Evolutionary conservation across 139 green algal genomes (phyloP).

Genomic region (Chlorella sorokiniana): DNA sequence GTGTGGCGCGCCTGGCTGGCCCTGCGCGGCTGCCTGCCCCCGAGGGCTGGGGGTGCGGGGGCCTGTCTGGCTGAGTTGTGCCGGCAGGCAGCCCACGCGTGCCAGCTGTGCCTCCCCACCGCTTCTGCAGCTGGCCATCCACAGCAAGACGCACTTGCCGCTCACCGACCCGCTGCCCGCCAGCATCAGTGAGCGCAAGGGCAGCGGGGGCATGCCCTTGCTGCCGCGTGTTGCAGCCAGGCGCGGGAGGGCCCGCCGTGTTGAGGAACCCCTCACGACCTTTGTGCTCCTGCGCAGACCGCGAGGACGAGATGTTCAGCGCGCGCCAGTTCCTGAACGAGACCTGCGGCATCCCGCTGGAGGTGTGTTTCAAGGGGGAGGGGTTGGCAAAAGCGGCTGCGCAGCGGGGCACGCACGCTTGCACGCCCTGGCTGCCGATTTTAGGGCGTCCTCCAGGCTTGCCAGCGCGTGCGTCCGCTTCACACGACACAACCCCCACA

Average conservation of each 20-base stretch:
- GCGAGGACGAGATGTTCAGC: slow-evolving; percentile 6
- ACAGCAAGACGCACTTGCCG: slow-evolving; percentile 30
- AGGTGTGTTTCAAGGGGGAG: too few species aligned
- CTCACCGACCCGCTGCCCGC: not conserved
- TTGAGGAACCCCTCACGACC: too few species aligned
- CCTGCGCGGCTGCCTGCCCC: not conserved
- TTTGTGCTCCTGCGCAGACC: not conserved
- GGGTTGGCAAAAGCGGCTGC: too few species aligned
- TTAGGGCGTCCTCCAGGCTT: too few species aligned
- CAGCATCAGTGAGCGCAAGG: too few species aligned
- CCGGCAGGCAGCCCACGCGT: not conserved
- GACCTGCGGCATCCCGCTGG: slow-evolving; percentile 28
- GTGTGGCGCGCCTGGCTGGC: not conserved
- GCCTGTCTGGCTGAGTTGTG: not conserved
- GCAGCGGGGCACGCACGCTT: too few species aligned
- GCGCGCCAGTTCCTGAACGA: slow-evolving; percentile 14
- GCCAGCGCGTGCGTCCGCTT: not conserved
- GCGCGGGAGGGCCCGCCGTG: too few species aligned
- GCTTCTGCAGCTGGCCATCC: slow-evolving; percentile 33
- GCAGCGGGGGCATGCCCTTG: not conserved
- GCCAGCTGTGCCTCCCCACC: not conserved
- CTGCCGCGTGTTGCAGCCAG: not conserved
- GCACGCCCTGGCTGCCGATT: too few species aligned
- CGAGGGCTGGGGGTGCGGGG: too few species aligned
- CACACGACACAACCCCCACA: too few species aligned